phyloP scores from a whole-genome alignment of 345 rosid species.

The Ceriops decandra region DNA sequence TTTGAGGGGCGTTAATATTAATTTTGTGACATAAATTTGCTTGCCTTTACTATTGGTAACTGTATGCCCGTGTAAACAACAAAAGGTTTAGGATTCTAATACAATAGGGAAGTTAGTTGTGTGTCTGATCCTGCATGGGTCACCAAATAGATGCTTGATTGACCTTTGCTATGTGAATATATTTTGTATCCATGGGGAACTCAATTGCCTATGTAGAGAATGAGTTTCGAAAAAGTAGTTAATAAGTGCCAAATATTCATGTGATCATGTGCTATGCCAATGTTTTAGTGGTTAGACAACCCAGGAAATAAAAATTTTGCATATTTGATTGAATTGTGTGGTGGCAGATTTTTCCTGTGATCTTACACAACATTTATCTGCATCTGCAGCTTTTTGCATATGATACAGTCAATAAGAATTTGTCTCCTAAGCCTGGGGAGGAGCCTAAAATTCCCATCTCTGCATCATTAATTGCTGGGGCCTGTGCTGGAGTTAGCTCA shows the following conservation, averaged over 20 bases:
- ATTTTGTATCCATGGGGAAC: not conserved
- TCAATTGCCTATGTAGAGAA: not conserved
- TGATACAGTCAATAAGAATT: constrained; percentile 73
- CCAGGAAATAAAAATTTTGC: not conserved
- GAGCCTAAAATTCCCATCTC: constrained; percentile 62
- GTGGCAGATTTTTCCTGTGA: not conserved
- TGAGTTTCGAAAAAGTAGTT: not conserved
- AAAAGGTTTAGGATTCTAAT: not conserved
- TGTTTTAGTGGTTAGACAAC: too few relatives aligned
- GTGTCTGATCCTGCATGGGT: not conserved
- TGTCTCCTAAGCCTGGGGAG: constrained; percentile 69
- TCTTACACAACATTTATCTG: not conserved
- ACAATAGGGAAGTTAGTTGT: not conserved
- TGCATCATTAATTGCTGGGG: constrained; percentile 89
- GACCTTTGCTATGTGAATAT: too few relatives aligned
- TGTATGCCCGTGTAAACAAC: not conserved
- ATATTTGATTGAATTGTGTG: not conserved
- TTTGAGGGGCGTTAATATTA: not conserved
- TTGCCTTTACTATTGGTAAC: not conserved
- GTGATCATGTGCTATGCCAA: not conserved
- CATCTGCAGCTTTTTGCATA: constrained; percentile 76
- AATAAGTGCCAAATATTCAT: not conserved
- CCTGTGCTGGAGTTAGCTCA: constrained; percentile 97
- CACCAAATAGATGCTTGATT: not conserved
- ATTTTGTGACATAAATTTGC: not conserved